Evolutionary conservation across 768 basidiomycete genomes (phyloP), one percentile per base, ranked within the genome.

Genomic region (Auricularia sp.): DNA sequence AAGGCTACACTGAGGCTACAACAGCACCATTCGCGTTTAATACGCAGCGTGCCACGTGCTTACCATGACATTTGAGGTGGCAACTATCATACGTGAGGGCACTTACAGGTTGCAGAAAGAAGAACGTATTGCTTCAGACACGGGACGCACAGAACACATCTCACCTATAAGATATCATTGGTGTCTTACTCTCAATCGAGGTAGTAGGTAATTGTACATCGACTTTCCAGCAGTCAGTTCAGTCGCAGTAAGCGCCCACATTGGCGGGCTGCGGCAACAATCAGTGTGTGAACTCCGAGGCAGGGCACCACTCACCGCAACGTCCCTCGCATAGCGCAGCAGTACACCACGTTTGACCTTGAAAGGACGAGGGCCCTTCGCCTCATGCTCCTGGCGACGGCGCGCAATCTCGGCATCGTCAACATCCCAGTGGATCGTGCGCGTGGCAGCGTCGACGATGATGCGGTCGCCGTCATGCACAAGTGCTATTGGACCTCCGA

Each of bases 401-500:
- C 76, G 74, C 61, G 75, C 75, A 70, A 90, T 80, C 74, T 89
- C 87, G 29, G 79, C 83, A 63, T 89, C 85, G 63, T 79, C 79
- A 3, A 93, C 87, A 33, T 83, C 71, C 90, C 90, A 93, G 68
- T 85, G 78, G 67, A 93, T 90, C 5, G 79, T 76, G 69, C 84
- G 79, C 35, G 73, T 82, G 64, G 79, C 83, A 1, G 90, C 74
- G 72, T 93, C 90, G 66, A 94, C 88, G 64, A 87, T 70, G 66
- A 94, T 86, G 60, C 73, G 77, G 73, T 95, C 92, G 4, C 92
- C 93, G 67, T 94, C 91, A 70, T 86, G 77, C 61, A 93, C 87
- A 21, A 94, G 83, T 35, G 90, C 93, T 68, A 95, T 94, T 2
- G 93, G 92, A 0, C 92, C 92, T 63, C 91, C 91, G 34, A 89